A percentile compares a stretch with the other conserved stretches of the same genome.
Conservation (phyloP, 2,329 filamentous ascomycete species). For the Aspergillus glaucus region DNA sequence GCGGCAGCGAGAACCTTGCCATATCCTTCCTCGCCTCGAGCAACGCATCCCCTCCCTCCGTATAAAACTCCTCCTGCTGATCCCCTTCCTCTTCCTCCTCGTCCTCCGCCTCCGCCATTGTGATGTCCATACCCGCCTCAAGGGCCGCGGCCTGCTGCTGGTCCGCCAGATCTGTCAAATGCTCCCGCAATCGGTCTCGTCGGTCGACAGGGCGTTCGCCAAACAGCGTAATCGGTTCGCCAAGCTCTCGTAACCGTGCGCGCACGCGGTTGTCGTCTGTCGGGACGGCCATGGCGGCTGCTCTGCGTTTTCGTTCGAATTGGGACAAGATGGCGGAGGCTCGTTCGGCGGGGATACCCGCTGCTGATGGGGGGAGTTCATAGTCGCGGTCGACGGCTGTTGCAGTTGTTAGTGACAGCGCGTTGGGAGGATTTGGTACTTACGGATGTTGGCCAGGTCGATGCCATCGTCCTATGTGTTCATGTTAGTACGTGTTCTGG, state of each 20-base stretch:
- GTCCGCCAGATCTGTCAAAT: constrained; percentile 69
- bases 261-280: constrained; percentile 89
- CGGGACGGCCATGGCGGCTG: constrained; percentile 82
- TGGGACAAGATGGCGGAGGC: constrained; percentile 80
- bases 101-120: constrained; percentile 39
- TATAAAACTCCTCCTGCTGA: constrained; percentile 92
- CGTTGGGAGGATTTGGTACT: constrained; percentile 25
- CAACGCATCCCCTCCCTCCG: constrained; percentile 67
- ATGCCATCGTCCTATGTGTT: constrained; percentile 50
- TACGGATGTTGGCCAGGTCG: constrained; percentile 58
- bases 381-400: constrained; percentile 74
- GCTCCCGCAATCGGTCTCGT: constrained; percentile 75
- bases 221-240: constrained; percentile 91
- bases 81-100: constrained; percentile 61
- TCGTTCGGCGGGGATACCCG: constrained; percentile 69
- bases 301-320: constrained; percentile 84
- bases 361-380: constrained; percentile 60
- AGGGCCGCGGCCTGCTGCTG: constrained; percentile 43
- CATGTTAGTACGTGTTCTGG: constrained; percentile 13
- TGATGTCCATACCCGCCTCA: constrained; percentile 50
- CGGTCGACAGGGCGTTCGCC: constrained; percentile 82
- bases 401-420: neutral
- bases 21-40: constrained; percentile 72
- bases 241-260: constrained; percentile 70
- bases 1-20: constrained; percentile 74